A percentile compares a stretch with the other conserved stretches of the same genome.
phyloP scores from a whole-genome alignment of 1,284 basidiomycete species.

The Hymenochaete sp. region DNA sequence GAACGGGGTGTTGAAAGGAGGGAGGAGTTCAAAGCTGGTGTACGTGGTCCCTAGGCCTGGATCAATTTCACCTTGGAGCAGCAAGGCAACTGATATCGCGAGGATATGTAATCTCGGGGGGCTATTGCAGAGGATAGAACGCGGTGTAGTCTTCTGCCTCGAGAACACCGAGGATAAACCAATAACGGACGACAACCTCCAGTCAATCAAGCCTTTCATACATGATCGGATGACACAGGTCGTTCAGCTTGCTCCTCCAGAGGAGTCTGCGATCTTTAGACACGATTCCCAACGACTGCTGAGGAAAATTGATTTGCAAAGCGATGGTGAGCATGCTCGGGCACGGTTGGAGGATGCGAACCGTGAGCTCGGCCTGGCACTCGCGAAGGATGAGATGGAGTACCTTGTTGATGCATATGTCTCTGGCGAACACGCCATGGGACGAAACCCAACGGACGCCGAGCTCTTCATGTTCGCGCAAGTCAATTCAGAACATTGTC shows the following conservation, averaged over 20 bases:
- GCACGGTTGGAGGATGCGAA: constrained; percentile 67
- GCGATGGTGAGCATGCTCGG: constrained; percentile 23
- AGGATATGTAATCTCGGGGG: constrained; percentile 71
- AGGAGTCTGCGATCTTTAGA: constrained; percentile 59
- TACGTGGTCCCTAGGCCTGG: constrained; percentile 77
- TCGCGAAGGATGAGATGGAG: constrained; percentile 84
- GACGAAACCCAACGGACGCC: constrained; percentile 88
- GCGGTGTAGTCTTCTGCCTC: constrained; percentile 73
- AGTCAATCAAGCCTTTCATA: constrained; percentile 55
- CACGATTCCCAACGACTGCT: constrained; percentile 64
- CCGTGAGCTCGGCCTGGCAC: constrained; percentile 80
- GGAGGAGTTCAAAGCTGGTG: constrained; percentile 31
- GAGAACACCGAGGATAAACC: constrained; percentile 33
- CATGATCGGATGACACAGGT: constrained; percentile 97
- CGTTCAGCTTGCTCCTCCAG: constrained; percentile 51
- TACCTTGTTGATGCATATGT: constrained; percentile 91
- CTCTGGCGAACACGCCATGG: constrained; percentile 51
- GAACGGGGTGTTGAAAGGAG: constrained; percentile 36
- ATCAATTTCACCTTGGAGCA: constrained; percentile 91
- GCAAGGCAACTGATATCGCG: constrained; percentile 96
- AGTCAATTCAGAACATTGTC: constrained; percentile 99
- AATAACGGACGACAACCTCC: constrained; percentile 37
- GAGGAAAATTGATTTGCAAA: constrained; percentile 55
- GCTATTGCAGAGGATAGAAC: constrained; percentile 74
- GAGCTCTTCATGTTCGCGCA: constrained; percentile 99